Evolutionary conservation across 371 early-diverging fungal genomes (phyloP), one percentile per base, ranked within the genome.

Genomic region (Capillidium heterosporum): DNA sequence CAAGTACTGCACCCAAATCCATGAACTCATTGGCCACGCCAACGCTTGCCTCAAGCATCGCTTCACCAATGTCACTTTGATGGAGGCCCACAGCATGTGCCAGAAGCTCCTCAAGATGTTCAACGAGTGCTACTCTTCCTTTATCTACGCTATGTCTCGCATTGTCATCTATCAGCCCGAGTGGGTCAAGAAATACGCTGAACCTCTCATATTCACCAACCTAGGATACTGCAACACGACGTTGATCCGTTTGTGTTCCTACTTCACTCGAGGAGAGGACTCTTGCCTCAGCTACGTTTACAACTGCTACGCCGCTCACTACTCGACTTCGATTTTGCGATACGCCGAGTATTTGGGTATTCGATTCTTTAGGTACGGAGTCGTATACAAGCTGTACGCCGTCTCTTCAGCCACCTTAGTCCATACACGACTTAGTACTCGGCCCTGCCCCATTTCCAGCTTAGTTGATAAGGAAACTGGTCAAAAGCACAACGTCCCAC

Each of bases 21-120:
- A 31, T 50, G 51, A 50, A 10, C 19, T 50, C 17, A 50, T 50
- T 17, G 51, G 51, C 7, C 51, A 50, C 32, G 51, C 51, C 10
- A 31, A 17, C 19, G 24, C 51, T 26, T 50, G 51, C 29, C 29
- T 50, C 4, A 23, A 50, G 51, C 21, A 19, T 24, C 26, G 23
- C 21, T 50, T 50, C 19, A 13, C 7, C 17, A 31, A 23, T 13
- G 27, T 50, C 8, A n/a, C n/a, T n/a, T n/a, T n/a, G n/a, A 13
- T 13, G 10, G n/a, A 40, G n/a, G 51, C 51, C 8, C 51, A 50
- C 31, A 31, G 17, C 17, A 23, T 23, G 10, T 50, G 51, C 26
- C 51, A 50, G 19, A 17, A 17, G 15, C 29, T 50, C 8, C 29
- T 50, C 8, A 13, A 17, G 21, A 23, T 17, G 13, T 50, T 50